Evolutionary conservation across 352 stramenopile species (phyloP), one percentile per base, ranked within the genome.

Genomic region (Globisporangium nodosum): DNA sequence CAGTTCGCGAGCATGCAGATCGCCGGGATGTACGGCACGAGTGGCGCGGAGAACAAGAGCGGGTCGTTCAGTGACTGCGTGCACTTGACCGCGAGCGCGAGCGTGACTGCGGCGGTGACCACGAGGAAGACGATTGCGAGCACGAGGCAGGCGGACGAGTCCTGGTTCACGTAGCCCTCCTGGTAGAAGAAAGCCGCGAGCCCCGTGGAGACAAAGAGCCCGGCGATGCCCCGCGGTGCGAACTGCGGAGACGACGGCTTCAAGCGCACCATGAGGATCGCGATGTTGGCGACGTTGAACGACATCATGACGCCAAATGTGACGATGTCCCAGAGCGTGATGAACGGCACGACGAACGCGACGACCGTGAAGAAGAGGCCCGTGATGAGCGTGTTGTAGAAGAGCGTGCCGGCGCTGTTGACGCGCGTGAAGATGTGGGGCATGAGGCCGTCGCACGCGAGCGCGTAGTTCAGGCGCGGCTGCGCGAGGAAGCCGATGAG

Each of bases 401-500:
- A 92, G 21, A 96, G 68, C 54, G 84, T 90, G 47, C 84, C 82
- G 35, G 90, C 88, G 48, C 61, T 64, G 60, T 94, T 73, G 48
- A 93, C 76, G 18, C 20, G 24, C 42, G 79, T 80, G 74, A 98
- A 98, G 30, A 97, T 78, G 51, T 67, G 61, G 40, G 96, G 94
- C 54, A 98, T 71, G 8, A 99, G 82, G 8, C 95, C 95, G 68
- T 99, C 96, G 46, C 87, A 90, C 20, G 92, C 82, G 67, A 98
- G 79, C 12, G 92, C 91, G 68, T 94, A 98, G 65, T 97, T 94
- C 27, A 98, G 68, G 27, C 92, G 85, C 18, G 93, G 94, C 63
- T 98, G 95, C 35, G 94, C 92, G 31, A 98, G 69, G 58, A 98
- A 92, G 20, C 80, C 92, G n/a, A 98, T 87, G 24, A 99, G 76